These are phyloP conservation scores for Blastobotrys malaysiensis DNA, from an alignment of 1,139 yeast genomes.

Conservation along the genomic window DNA sequence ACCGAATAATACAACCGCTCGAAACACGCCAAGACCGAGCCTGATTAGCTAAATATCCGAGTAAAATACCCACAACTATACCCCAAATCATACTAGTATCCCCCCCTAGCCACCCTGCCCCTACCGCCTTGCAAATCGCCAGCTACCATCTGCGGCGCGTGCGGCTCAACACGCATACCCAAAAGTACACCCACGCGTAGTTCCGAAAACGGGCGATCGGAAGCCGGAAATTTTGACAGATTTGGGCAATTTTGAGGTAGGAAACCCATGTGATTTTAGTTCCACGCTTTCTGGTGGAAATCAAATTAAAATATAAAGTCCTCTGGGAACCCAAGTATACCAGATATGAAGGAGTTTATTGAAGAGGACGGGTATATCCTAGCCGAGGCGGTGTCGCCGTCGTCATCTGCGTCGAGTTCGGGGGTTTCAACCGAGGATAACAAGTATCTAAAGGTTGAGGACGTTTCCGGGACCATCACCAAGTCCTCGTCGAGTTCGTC, in stretches of 20 bases:
- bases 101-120: too few species aligned
- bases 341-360: background rate
- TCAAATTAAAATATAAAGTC: background rate
- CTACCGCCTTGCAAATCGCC: too few species aligned
- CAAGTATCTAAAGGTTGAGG: background rate
- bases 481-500: constrained; percentile 13
- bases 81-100: too few species aligned
- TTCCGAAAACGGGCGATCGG: background rate
- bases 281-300: background rate
- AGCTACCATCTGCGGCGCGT: background rate
- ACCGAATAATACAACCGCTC: too few species aligned
- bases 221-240: background rate
- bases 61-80: too few species aligned
- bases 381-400: background rate
- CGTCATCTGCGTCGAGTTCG: background rate
- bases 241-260: too few species aligned
- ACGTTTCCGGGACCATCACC: background rate
- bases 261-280: background rate
- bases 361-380: background rate
- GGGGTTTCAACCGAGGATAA: background rate
- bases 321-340: too few species aligned
- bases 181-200: background rate
- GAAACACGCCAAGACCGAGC: too few species aligned
- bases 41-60: too few species aligned
- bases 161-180: background rate